phyloP scores from a whole-genome alignment of 2,329 filamentous ascomycete genomes.

The Monilinia vaccinii-corymbosi region DNA sequence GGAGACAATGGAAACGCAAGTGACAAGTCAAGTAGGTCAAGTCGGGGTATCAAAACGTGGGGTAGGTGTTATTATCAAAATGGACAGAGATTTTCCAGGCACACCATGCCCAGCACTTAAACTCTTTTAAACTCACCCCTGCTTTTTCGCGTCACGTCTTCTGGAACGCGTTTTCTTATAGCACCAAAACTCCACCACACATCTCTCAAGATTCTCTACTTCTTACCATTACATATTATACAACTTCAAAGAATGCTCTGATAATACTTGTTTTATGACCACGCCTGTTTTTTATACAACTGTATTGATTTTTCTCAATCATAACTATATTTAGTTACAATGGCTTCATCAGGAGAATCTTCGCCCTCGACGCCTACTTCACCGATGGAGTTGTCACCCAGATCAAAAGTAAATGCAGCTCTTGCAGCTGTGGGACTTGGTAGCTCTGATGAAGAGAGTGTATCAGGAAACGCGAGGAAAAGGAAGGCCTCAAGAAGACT shows the following conservation, averaged over 20 bases:
- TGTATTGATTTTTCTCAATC: not conserved
- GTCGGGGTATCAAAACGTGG: not conserved
- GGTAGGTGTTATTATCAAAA: not conserved
- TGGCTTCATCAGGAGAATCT: constrained; percentile 42
- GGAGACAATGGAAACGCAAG: not conserved
- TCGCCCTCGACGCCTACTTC: constrained; percentile 39
- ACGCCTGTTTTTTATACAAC: not conserved
- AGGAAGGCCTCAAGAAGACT: constrained; percentile 13
- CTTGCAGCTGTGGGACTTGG: constrained; percentile 42
- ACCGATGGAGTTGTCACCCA: constrained; percentile 37
- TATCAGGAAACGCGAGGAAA: constrained; percentile 16
- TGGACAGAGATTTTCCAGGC: constrained; percentile 11
- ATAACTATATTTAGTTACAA: constrained; percentile 24
- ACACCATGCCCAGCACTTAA: not conserved
- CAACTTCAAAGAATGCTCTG: constrained; percentile 8
- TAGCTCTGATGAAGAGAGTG: constrained; percentile 35
- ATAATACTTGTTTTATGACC: constrained; percentile 10
- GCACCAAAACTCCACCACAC: not conserved
- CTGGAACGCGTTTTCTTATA: not conserved
- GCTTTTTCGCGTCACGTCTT: constrained; percentile 5
- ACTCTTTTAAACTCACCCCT: not conserved
- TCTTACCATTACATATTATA: not conserved
- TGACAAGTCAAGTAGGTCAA: not conserved
- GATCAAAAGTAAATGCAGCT: constrained; percentile 46
- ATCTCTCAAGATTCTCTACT: not conserved